Percentiles rank a stretch among this genome's conserved stretches.
These are phyloP conservation scores for Corymbia citriodora DNA, from an alignment of 441 rosid species.

Conservation along the genomic window DNA sequence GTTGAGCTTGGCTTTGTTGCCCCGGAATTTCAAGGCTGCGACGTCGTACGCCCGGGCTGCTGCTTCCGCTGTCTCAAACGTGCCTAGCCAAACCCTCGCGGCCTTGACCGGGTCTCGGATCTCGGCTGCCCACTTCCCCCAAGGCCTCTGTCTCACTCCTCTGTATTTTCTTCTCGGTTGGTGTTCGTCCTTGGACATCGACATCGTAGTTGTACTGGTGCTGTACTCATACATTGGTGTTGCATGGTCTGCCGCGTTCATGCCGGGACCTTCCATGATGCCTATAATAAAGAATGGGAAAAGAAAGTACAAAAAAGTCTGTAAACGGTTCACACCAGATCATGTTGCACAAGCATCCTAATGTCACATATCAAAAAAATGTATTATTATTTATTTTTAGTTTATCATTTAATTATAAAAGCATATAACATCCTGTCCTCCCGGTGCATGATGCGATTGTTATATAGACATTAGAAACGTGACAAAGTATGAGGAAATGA, in stretches of 20 bases:
- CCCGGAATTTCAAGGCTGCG: slow-evolving; percentile 4
- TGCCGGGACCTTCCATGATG: not conserved
- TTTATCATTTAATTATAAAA: not conserved
- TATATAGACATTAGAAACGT: not conserved
- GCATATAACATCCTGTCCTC: not conserved
- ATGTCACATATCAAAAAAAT: not conserved
- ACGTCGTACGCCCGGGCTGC: slow-evolving; percentile 13
- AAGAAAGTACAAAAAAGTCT: not conserved
- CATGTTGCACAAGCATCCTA: not conserved
- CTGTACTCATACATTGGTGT: not conserved
- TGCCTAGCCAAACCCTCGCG: slow-evolving; percentile 15
- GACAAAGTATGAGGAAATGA: not conserved
- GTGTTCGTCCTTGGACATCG: not conserved
- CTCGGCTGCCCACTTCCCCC: slow-evolving; percentile 22
- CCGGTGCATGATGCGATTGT: not conserved
- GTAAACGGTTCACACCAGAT: not conserved
- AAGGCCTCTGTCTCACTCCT: slow-evolving; percentile 14
- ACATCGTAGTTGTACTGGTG: not conserved
- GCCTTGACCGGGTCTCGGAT: slow-evolving; percentile 14
- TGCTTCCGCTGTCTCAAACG: slow-evolving; percentile 7
- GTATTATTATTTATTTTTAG: not conserved
- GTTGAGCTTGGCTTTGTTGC: slow-evolving; percentile 12
- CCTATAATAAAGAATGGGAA: not conserved
- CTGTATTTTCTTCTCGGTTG: slow-evolving; percentile 1
- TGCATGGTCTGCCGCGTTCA: not conserved